phyloP scores from a whole-genome alignment of 148 eudicot species.

The Euryodendron excelsum region DNA sequence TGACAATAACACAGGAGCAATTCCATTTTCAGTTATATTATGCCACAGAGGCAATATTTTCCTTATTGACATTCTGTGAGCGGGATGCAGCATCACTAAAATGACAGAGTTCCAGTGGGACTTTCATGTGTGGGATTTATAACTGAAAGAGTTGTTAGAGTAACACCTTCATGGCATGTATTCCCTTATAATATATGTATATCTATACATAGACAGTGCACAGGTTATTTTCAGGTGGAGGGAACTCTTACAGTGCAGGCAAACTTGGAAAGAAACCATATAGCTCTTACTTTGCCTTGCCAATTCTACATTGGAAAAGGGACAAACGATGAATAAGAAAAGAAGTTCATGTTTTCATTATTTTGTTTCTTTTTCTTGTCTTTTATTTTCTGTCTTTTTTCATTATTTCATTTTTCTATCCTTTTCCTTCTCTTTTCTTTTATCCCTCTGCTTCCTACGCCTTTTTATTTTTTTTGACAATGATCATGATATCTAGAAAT shows the following conservation, averaged over 20 bases:
- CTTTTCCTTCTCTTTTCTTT: not conserved
- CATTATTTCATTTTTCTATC: not conserved
- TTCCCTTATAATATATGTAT: too few species aligned
- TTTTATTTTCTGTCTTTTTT: not conserved
- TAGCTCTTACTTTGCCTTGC: too few species aligned
- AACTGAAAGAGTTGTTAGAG: not conserved
- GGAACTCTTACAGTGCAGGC: too few species aligned
- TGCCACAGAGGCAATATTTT: not conserved
- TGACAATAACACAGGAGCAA: not conserved
- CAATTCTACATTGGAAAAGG: not conserved
- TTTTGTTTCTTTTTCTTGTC: not conserved
- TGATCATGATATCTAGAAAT: not conserved
- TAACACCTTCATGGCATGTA: too few species aligned
- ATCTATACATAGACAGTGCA: too few species aligned
- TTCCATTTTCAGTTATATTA: not conserved
- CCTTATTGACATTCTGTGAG: not conserved
- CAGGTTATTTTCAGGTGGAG: too few species aligned
- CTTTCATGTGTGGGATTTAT: not conserved
- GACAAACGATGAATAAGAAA: constrained; percentile 5
- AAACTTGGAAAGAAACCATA: too few species aligned
- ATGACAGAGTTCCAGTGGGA: constrained; percentile 4
- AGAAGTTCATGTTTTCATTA: not conserved
- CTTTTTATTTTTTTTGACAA: not conserved
- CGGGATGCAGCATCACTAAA: not conserved
- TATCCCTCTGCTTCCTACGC: too few species aligned